Percentiles rank a stretch among this genome's conserved stretches.
These are phyloP conservation scores for Lipomyces spencermartinsiae DNA, from an alignment of 805 yeast genomes.

Conservation along the genomic window DNA sequence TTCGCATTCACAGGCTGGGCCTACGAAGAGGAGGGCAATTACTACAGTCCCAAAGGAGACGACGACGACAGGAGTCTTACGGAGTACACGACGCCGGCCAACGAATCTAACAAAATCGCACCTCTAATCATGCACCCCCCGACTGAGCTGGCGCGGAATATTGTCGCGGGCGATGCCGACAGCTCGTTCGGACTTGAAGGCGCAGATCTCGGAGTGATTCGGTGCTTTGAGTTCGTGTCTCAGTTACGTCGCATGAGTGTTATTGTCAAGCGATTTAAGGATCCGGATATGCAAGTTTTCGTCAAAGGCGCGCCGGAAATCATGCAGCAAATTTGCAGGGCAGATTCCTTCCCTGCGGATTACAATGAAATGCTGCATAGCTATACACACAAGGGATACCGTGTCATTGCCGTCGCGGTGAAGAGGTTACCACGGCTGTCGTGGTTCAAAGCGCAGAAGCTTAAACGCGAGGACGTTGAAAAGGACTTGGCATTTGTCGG, in stretches of 20 bases:
- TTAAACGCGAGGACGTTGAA: slow-evolving; percentile 72
- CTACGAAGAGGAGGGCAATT: slow-evolving; percentile 67
- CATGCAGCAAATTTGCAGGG: slow-evolving; percentile 75
- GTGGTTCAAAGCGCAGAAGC: slow-evolving; percentile 57
- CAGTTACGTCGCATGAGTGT: slow-evolving; percentile 91
- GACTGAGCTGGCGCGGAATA: slow-evolving; percentile 14
- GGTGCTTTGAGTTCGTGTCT: slow-evolving; percentile 81
- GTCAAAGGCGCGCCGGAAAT: slow-evolving; percentile 99
- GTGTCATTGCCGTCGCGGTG: slow-evolving; percentile 94
- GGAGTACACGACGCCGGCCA: slow-evolving; percentile 48
- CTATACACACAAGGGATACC: slow-evolving; percentile 91
- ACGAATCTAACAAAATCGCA: slow-evolving; percentile 51
- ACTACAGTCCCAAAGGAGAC: slow-evolving; percentile 42
- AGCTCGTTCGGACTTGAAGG: slow-evolving; percentile 9
- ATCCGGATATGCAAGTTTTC: slow-evolving; percentile 56
- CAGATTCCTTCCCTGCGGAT: slow-evolving; percentile 72
- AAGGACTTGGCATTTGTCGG: slow-evolving; percentile 76
- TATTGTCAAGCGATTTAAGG: slow-evolving; percentile 57
- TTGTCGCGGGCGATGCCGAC: slow-evolving; percentile 45
- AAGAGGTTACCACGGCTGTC: slow-evolving; percentile 55
- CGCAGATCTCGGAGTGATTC: slow-evolving; percentile 53
- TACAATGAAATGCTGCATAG: slow-evolving; percentile 75
- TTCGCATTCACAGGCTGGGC: slow-evolving; percentile 86
- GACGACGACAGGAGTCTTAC: slow-evolving; percentile 49
- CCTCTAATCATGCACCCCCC: slow-evolving; percentile 53